phyloP scores from a whole-genome alignment of 2,329 filamentous ascomycete genomes.

The Penicillium sp. region DNA sequence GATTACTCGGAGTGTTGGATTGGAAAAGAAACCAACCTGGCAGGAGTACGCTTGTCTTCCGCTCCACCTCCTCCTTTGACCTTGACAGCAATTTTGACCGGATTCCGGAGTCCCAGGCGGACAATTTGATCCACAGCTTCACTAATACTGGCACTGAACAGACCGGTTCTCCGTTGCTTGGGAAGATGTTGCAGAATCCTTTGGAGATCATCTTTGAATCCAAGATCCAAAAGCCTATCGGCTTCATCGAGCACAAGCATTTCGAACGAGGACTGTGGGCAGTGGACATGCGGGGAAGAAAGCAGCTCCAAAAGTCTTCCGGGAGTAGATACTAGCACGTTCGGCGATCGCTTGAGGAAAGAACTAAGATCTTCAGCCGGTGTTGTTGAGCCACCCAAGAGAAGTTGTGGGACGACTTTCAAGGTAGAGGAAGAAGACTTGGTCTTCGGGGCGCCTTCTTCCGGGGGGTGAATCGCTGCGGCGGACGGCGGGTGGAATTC shows the following conservation, averaged over 20 bases:
- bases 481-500: slow-evolving; percentile 81
- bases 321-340: slow-evolving; percentile 86
- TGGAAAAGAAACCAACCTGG: slow-evolving; percentile 51
- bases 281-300: slow-evolving; percentile 82
- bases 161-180: slow-evolving; percentile 87
- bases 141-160: slow-evolving; percentile 95
- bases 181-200: slow-evolving; percentile 80
- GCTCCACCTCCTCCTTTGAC: slow-evolving; percentile 75
- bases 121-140: slow-evolving; percentile 94
- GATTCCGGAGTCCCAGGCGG: slow-evolving; percentile 86
- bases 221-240: slow-evolving; percentile 86
- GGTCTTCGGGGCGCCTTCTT: slow-evolving; percentile 39
- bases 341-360: slow-evolving; percentile 82
- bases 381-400: slow-evolving; percentile 80
- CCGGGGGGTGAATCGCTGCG: slow-evolving; percentile 41
- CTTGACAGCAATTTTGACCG: slow-evolving; percentile 90
- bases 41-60: slow-evolving; percentile 84
- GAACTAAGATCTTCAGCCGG: slow-evolving; percentile 81
- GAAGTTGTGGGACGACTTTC: slow-evolving; percentile 77
- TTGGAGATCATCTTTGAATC: slow-evolving; percentile 88
- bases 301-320: slow-evolving; percentile 86
- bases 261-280: slow-evolving; percentile 85
- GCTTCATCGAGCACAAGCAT: slow-evolving; percentile 92
- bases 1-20: not conserved
- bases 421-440: slow-evolving; percentile 49